Percentiles rank a stretch among this genome's conserved stretches.
These are phyloP conservation scores for Polyplosphaeria fusca DNA, from an alignment of 495 filamentous ascomycete species.

Conservation along the genomic window DNA sequence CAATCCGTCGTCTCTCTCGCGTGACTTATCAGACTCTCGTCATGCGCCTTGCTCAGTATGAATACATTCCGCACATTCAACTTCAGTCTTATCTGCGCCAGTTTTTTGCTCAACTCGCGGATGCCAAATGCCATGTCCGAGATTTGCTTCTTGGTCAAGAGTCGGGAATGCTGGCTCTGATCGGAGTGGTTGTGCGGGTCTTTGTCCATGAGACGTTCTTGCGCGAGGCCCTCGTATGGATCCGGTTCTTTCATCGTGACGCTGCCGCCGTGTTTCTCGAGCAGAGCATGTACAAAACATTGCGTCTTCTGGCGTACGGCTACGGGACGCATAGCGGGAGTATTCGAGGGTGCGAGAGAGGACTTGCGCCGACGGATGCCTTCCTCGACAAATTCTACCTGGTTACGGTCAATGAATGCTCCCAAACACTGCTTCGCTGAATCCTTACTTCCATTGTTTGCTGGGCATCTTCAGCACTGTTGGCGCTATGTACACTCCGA, in stretches of 20 bases:
- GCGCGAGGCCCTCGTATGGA: conserved; percentile 29
- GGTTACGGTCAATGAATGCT: neutral
- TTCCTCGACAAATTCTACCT: conserved; percentile 74
- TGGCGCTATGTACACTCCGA: conserved; percentile 8
- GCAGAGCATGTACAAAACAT: conserved; percentile 80
- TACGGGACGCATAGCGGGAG: conserved; percentile 42
- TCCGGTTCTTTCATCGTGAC: conserved; percentile 16
- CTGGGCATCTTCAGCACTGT: conserved; percentile 27
- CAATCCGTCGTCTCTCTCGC: conserved; percentile 77
- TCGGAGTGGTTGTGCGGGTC: conserved; percentile 7
- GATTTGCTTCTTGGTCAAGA: conserved; percentile 88
- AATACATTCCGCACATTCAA: conserved; percentile 80
- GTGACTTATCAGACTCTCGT: conserved; percentile 72
- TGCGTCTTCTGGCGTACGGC: conserved; percentile 55
- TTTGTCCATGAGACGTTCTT: conserved; percentile 43
- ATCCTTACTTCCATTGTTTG: conserved; percentile 31
- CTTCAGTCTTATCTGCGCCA: conserved; percentile 74
- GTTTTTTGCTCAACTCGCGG: conserved; percentile 79
- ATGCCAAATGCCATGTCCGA: conserved; percentile 96
- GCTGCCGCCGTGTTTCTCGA: conserved; percentile 48
- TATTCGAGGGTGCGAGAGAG: conserved; percentile 63
- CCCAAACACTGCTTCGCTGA: no score
- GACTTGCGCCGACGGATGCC: conserved; percentile 79
- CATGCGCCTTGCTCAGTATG: conserved; percentile 83
- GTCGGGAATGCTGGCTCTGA: conserved; percentile 49